A percentile compares a stretch with the other conserved stretches of the same genome.
These are phyloP conservation scores for Calocybe cyanea DNA, from an alignment of 768 basidiomycete genomes.

Conservation along the genomic window DNA sequence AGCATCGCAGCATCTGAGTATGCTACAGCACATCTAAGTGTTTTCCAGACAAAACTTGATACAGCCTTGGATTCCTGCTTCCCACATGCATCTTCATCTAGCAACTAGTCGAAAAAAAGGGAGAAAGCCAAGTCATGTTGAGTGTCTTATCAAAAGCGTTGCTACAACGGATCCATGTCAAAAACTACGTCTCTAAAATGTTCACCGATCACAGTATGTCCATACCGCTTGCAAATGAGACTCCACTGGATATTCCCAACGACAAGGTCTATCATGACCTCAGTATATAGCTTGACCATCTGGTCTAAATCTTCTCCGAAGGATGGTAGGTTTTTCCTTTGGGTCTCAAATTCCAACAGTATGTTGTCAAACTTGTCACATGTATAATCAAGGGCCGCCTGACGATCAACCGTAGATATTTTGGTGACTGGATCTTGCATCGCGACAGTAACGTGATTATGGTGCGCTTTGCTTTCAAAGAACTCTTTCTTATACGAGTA, in stretches of 20 bases:
- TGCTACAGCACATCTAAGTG: too few species aligned
- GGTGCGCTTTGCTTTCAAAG: constrained; percentile 9
- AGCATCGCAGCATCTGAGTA: too few species aligned
- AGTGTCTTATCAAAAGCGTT: too few species aligned
- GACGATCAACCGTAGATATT: not conserved
- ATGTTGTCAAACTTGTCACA: constrained; percentile 1
- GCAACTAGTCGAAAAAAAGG: constrained; percentile 1
- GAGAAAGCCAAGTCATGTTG: not conserved
- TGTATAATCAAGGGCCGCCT: constrained; percentile 7
- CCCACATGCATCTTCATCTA: too few species aligned
- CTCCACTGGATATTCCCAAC: constrained; percentile 10
- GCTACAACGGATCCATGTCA: constrained; percentile 7
- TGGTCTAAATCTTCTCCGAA: constrained; percentile 3
- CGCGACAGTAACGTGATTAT: constrained; percentile 8
- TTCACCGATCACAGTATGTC: not conserved
- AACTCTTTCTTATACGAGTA: constrained; percentile 11
- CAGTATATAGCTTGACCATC: constrained; percentile 1
- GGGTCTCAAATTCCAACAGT: not conserved
- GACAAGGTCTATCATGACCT: constrained; percentile 5
- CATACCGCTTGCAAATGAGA: constrained; percentile 2
- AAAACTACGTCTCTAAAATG: constrained; percentile 6
- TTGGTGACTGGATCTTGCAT: constrained; percentile 3
- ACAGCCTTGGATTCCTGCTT: too few species aligned
- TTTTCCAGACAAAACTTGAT: too few species aligned
- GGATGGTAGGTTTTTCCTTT: not conserved